Evolutionary conservation across 257 asterid species (phyloP).

Genomic region (Nicotiana tomentosiformis): DNA sequence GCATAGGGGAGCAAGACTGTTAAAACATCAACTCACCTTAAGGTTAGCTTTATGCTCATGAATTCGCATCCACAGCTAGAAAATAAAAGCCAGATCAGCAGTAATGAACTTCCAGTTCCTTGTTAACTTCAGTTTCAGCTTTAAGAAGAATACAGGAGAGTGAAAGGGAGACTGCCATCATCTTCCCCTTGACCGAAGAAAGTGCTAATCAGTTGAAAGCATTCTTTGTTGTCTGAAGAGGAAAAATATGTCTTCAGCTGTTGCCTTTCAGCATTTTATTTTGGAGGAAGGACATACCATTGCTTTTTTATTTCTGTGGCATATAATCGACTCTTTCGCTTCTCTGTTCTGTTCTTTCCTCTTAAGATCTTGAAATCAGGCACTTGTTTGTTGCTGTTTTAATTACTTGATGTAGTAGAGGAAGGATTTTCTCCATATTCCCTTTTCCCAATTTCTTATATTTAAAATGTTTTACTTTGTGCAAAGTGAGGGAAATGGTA

Average conservation of each 20-base stretch:
- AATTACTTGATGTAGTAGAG: background rate
- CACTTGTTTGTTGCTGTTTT: background rate
- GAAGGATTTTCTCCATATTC: background rate
- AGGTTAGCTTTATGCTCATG: background rate
- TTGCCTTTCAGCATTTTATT: background rate
- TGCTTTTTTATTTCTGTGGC: background rate
- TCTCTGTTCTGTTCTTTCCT: background rate
- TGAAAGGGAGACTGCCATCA: background rate
- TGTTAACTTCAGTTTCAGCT: background rate
- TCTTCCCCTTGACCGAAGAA: background rate
- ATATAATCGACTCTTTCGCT: background rate
- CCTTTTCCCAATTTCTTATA: background rate
- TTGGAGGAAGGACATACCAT: background rate
- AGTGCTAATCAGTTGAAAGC: background rate
- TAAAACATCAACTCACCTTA: background rate
- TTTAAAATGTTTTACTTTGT: background rate
- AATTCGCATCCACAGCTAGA: background rate
- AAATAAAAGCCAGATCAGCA: background rate
- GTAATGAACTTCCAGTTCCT: background rate
- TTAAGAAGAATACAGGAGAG: background rate
- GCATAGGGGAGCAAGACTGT: background rate
- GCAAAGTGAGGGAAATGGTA: background rate
- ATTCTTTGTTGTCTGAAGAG: background rate
- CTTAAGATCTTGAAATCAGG: background rate
- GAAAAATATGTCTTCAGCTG: background rate